Conservation (phyloP, 345 rosid species). For the Conringia planisiliqua region DNA sequence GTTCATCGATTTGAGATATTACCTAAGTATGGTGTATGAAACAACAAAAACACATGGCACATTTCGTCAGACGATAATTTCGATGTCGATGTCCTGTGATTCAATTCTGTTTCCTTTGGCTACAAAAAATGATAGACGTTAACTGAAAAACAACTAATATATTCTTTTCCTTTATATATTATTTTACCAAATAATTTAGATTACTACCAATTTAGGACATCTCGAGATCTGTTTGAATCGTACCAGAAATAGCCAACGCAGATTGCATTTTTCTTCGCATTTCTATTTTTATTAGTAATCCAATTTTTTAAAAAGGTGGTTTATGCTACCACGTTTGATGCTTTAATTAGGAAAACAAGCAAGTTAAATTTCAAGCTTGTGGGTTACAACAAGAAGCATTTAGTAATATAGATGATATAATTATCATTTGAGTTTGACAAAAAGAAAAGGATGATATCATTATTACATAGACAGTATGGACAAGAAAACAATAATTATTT, state of each 20-base stretch:
- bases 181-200: background rate
- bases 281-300: background rate
- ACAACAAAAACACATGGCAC: conserved; percentile 30
- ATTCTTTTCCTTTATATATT: background rate
- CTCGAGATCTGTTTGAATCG: conserved; percentile 1
- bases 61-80: conserved; percentile 23
- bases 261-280: conserved; percentile 8
- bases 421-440: background rate
- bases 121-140: background rate
- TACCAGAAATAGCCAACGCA: conserved; percentile 23
- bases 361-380: conserved; percentile 4
- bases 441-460: background rate
- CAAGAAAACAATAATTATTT: background rate
- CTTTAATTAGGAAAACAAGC: background rate
- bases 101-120: conserved; percentile 8
- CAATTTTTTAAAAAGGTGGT: conserved; percentile 13
- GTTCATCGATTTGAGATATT: conserved; percentile 9
- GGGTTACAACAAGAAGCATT: conserved; percentile 10
- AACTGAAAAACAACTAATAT: background rate
- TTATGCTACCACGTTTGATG: conserved; percentile 26
- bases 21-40: conserved; percentile 7
- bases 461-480: background rate
- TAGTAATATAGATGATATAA: background rate
- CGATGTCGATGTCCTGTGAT: conserved; percentile 28
- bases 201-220: background rate